Evolutionary conservation across 192 early-diverging fungal species (phyloP), one percentile per base, ranked within the genome.

Genomic region (Linnemannia schmuckeri): DNA sequence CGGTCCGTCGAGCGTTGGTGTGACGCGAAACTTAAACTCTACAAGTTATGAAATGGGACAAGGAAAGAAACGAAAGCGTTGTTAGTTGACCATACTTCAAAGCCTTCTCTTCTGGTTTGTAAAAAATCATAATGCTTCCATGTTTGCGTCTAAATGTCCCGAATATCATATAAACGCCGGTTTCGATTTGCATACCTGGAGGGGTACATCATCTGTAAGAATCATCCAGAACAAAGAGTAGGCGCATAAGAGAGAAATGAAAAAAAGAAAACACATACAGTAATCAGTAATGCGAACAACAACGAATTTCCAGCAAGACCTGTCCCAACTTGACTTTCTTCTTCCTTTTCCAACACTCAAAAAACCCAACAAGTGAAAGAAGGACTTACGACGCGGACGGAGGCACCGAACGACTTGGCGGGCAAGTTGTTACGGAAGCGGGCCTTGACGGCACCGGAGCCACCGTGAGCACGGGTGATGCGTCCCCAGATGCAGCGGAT

Each of bases 401-500:
- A 89, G 79, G 97, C 94, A 91, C 98, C 98, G 92, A 99, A 97
- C 79, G 94, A 92, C 92, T 94, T 95, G 87, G 98, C 95, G 77
- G 98, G 98, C 82, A 99, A 94, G 96, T 99, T 99, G 91, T 93
- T 94, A 92, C 95, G 93, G 95, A 99, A 99, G 90, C 95, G 97
- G 74, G 98, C 99, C 90, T 97, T 95, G 85, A 99, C 99, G 74
- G 96, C 96, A 80, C 98, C 98, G 83, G 94, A 96, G 90, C 94
- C 98, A 87, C 98, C 99, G 91, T 99, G 99, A 82, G 97, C 79
- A 83, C 98, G 95, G 90, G 97, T 94, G 90, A 99, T 90, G 76
- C 96, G 95, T 77, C 99, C 98, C 99, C 98, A 99, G 93, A 99
- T 98, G 89, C 97, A 96, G 87, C 98, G 95, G 92, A 99, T 94